These are phyloP conservation scores for Eragrostis curvula DNA, from an alignment of 176 grass and related monocot genomes.

Conservation along the genomic window DNA sequence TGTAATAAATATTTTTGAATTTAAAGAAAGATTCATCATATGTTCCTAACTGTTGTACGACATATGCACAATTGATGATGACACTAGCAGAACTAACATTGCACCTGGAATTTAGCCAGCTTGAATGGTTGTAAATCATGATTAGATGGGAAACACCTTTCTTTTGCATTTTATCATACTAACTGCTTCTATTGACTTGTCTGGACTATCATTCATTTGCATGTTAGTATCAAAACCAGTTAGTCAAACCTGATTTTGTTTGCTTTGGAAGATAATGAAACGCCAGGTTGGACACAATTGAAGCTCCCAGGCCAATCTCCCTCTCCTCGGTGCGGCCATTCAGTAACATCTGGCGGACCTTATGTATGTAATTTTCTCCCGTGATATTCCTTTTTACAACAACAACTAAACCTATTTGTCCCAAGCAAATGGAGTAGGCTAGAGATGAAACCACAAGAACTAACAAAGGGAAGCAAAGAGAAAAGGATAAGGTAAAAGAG, in stretches of 20 bases:
- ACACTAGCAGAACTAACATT: background rate
- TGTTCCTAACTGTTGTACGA: background rate
- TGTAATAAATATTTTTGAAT: conserved; percentile 29
- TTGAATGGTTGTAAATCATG: background rate
- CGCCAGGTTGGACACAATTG: conserved; percentile 91
- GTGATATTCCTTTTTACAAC: background rate
- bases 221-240: conserved; percentile 28
- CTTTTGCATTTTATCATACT: background rate
- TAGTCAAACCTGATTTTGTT: conserved; percentile 4
- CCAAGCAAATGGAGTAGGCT: too few species aligned
- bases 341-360: conserved; percentile 90
- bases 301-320: conserved; percentile 94
- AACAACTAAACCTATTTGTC: too few species aligned
- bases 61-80: conserved; percentile 17
- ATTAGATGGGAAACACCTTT: background rate
- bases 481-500: too few species aligned
- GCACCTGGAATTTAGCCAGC: conserved; percentile 21
- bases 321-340: conserved; percentile 85
- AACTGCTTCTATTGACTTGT: conserved; percentile 15
- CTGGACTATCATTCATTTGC: background rate
- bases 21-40: background rate
- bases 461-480: too few species aligned
- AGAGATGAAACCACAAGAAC: too few species aligned
- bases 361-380: conserved; percentile 71
- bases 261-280: conserved; percentile 75